phyloP scores from a whole-genome alignment of 495 filamentous ascomycete genomes.

The Neurospora sp. region DNA sequence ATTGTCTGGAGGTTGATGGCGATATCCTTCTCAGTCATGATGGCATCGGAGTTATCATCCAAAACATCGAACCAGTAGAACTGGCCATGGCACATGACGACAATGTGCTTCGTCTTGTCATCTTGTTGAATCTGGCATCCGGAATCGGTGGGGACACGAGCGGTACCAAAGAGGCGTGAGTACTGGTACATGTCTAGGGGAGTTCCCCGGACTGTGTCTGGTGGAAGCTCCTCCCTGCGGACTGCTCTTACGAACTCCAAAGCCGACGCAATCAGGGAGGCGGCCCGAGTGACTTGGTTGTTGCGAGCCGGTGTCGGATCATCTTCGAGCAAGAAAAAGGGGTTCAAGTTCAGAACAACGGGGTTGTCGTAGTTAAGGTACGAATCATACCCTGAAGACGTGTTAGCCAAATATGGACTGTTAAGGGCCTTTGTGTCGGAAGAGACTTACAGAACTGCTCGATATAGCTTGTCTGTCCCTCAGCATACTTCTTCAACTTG shows the following conservation, averaged over 20 bases:
- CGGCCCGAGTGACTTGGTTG: constrained; percentile 90
- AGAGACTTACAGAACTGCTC: constrained; percentile 88
- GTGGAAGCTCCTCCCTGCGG: constrained; percentile 83
- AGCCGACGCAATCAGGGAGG: constrained; percentile 83
- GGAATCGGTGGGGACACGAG: constrained; percentile 87
- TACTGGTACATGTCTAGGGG: constrained; percentile 98
- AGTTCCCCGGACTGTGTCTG: constrained; percentile 71
- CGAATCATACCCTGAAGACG: constrained; percentile 80
- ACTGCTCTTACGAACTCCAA: constrained; percentile 90
- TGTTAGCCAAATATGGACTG: constrained; percentile 2
- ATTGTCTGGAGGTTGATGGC: constrained; percentile 87
- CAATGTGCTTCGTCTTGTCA: constrained; percentile 75
- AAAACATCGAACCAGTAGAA: constrained; percentile 99
- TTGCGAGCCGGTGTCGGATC: constrained; percentile 93
- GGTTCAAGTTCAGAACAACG: constrained; percentile 94
- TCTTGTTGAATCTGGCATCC: constrained; percentile 96
- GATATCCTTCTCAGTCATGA: constrained; percentile 96
- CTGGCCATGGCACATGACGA: constrained; percentile 91
- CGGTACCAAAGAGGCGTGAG: constrained; percentile 89
- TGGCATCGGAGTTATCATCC: constrained; percentile 86
- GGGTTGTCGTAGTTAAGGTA: constrained; percentile 98
- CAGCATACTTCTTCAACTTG: constrained; percentile 86
- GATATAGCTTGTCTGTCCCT: constrained; percentile 88
- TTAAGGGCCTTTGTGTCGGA: background rate
- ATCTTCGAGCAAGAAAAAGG: constrained; percentile 95